Percentiles rank a stretch among this genome's conserved stretches.
phyloP scores from a whole-genome alignment of 225 moss, liverwort and hornwort genomes.

The Marchantia paleacea region DNA sequence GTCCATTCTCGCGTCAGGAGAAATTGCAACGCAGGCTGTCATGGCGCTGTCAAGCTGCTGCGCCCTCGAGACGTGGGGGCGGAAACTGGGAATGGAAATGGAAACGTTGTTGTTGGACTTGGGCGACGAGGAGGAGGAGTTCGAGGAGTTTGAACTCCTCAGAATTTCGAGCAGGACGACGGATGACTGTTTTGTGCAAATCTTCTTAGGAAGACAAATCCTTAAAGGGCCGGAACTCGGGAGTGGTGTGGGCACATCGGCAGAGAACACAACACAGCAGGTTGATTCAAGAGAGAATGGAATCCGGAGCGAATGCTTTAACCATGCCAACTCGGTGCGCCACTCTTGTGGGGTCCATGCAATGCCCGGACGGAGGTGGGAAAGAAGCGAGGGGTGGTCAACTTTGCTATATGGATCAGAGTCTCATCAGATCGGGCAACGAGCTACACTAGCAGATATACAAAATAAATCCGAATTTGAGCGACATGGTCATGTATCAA shows the following conservation, averaged over 20 bases:
- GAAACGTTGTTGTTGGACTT: background rate
- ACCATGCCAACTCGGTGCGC: background rate
- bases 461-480: background rate
- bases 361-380: background rate
- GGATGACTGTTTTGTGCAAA: background rate
- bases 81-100: background rate
- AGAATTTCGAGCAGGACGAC: background rate
- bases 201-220: background rate
- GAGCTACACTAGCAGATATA: no score
- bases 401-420: background rate
- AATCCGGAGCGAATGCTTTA: background rate
- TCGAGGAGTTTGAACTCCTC: background rate
- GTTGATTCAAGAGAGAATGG: background rate
- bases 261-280: background rate
- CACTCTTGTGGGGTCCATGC: slow-evolving; percentile 3
- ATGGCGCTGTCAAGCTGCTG: background rate
- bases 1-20: slow-evolving; percentile 13
- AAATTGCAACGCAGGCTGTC: slow-evolving; percentile 17
- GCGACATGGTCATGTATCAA: background rate
- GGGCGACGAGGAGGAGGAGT: background rate
- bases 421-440: background rate
- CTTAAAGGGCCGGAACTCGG: background rate
- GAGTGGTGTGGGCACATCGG: background rate
- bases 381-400: background rate
- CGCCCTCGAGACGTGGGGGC: background rate